Evolutionary conservation across 768 basidiomycete genomes (phyloP), one percentile per base, ranked within the genome.

Genomic region (Suillus paluster): DNA sequence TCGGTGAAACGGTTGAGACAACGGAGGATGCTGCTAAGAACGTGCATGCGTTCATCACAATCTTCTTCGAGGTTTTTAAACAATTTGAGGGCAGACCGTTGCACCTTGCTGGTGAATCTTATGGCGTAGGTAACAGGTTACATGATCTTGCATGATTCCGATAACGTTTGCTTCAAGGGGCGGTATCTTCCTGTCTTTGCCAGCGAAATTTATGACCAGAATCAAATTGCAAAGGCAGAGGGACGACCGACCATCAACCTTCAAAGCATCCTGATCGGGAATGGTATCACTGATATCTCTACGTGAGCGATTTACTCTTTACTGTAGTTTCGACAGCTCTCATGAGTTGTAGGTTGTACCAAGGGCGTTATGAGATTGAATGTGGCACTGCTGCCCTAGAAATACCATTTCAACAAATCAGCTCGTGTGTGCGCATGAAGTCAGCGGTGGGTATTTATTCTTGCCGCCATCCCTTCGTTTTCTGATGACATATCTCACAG

Each of bases 11-110:
- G 1, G 79, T 91, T 19, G 86, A 84, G 60, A 92, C 89, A 0
- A 90, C 92, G 0, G 91, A 94, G 73, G 87, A 87, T n/a, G 92
- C 92, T 0, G 89, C 91, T 5, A 84, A 83, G 64, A 89, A 94
- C 67, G 78, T 93, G 42, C 81, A 88, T 54, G 87, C 91, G 0
- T 94, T 94, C 74, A 79, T 93, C 58, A 78, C 84, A 2, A 88
- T 94, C 59, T 92, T 93, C 76, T 91, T 92, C 66, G 88, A 92
- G 65, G 87, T 87, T 0, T 95, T 94, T 77, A 78, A 80, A 15
- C 83, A 91, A 65, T 92, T 90, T 73, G 71, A 84, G 53, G 89
- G 89, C 3, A 76, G 91, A 25, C 77, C 84, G 0, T 80, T 94
- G 49, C 90, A 92, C 65, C 79, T 94, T 56, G 81, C 91, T 0